phyloP scores from a whole-genome alignment of 768 basidiomycete species.

The Paxillus rubicundulus region DNA sequence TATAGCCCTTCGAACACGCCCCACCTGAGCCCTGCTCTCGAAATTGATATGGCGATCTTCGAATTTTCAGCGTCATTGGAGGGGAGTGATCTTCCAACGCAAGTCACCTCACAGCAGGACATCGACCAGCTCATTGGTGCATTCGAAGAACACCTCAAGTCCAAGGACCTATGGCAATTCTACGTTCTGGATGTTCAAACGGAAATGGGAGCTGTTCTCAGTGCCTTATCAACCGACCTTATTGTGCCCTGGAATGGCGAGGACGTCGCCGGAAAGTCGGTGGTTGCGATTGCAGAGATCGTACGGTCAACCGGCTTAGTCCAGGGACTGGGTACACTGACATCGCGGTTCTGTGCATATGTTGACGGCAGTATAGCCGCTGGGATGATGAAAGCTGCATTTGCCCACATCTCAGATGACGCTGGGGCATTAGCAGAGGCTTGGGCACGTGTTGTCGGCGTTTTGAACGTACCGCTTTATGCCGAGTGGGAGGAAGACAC shows the following conservation, averaged over 20 bases:
- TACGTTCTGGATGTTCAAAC: conserved; percentile 78
- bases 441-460: conserved; percentile 80
- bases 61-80: conserved; percentile 70
- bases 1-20: conserved; percentile 90
- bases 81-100: conserved; percentile 68
- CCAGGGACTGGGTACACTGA: conserved; percentile 55
- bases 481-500: conserved; percentile 83
- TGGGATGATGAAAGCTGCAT: conserved; percentile 70
- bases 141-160: conserved; percentile 58
- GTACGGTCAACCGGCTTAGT: conserved; percentile 54
- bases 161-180: conserved; percentile 86
- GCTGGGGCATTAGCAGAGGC: conserved; percentile 57
- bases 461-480: conserved; percentile 87
- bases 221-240: conserved; percentile 31
- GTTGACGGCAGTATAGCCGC: conserved; percentile 68
- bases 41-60: conserved; percentile 84
- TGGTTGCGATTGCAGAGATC: conserved; percentile 65
- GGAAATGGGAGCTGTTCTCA: conserved; percentile 56
- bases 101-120: conserved; percentile 62
- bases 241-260: conserved; percentile 60
- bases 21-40: conserved; percentile 88
- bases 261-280: conserved; percentile 53
- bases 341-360: conserved; percentile 63
- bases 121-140: conserved; percentile 63
- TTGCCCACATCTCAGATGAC: conserved; percentile 44